Base-by-base conservation (phyloP, 305 asterid genomes). In the Fraxinus floribunda region DNA sequence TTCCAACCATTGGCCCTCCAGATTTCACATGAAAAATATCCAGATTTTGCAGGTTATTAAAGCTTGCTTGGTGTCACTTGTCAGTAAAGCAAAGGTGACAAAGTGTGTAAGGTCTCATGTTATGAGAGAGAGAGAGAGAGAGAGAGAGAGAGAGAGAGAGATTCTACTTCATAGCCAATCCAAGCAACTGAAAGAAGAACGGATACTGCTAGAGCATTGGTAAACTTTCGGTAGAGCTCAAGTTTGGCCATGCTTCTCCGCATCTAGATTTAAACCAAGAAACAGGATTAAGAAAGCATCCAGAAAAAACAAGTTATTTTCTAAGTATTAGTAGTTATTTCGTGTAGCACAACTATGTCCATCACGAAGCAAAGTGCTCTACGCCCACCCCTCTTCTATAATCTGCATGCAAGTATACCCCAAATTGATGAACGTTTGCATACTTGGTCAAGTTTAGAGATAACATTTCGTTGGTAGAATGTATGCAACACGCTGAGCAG, bases 141-240 rank as follows among this genome's bases (percentile, higher is more conserved):
- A 62, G 60, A 80, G 24, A 80, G 8, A 18, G 66, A 77, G 82
- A 62, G 71, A 62, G 60, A 80, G 24, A 80, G 57, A 66, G 46
- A 74, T 41, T 73, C 49, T 89, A 96, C 99, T 97, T 94, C 99
- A 85, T 93, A 96, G 75, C 99, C 98, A 73, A 96, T 92, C 99
- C 99, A 96, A 80, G 96, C 98, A 82, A 96, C 97, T 36, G 98
- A 94, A 68, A 96, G 89, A 80, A 96, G 87, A 85, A 94, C 93
- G 35, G 98, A 89, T 44, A 93, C 88, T 49, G 98, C 98, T 41
- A 96, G 88, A 83, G 97, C 78, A 82, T 96, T 96, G 46, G 94
- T 91, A 80, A 91, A 90, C 82, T 88, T 91, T 78, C 94, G 87
- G 79, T 91, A 91, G 71, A 91, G 91, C 86, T 91, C 92, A 81